phyloP scores from a whole-genome alignment of 75 land plant species.

The Cupressus sempervirens region DNA sequence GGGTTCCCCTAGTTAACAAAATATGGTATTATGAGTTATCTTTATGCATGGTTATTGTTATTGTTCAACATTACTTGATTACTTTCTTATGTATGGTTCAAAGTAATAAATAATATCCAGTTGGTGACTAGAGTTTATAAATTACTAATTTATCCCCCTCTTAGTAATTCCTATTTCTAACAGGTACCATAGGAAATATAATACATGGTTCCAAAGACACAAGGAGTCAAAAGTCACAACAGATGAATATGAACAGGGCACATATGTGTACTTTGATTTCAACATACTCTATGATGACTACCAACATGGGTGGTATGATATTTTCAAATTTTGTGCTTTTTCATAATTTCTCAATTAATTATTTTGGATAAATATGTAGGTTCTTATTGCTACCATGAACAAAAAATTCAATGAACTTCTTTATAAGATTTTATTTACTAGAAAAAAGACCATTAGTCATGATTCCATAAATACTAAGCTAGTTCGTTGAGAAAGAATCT shows the following conservation, averaged over 20 bases:
- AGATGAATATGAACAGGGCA: slow-evolving; percentile 92
- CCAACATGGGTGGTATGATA: slow-evolving; percentile 88
- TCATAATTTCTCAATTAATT: not conserved
- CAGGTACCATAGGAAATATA: slow-evolving; percentile 91
- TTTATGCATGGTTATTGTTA: too few relatives aligned
- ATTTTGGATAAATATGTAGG: not conserved
- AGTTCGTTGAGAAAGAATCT: not conserved
- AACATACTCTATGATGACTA: slow-evolving; percentile 73
- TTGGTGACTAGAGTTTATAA: too few relatives aligned
- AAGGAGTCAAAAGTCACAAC: slow-evolving; percentile 95
- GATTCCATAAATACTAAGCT: not conserved
- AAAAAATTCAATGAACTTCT: not conserved
- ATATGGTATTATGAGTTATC: too few relatives aligned
- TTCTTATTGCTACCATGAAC: too few relatives aligned
- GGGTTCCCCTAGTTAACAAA: too few relatives aligned
- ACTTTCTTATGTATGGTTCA: too few relatives aligned
- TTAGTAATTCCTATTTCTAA: too few relatives aligned
- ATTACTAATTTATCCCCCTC: too few relatives aligned
- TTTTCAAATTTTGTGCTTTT: not conserved
- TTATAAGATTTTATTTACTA: not conserved
- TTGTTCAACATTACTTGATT: too few relatives aligned
- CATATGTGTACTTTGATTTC: slow-evolving; percentile 97
- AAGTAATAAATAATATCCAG: too few relatives aligned
- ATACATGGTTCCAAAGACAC: slow-evolving; percentile 99
- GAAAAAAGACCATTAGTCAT: not conserved